Base-by-base conservation (phyloP, 179 eudicot genomes). In the Heliamphora pulchella region DNA sequence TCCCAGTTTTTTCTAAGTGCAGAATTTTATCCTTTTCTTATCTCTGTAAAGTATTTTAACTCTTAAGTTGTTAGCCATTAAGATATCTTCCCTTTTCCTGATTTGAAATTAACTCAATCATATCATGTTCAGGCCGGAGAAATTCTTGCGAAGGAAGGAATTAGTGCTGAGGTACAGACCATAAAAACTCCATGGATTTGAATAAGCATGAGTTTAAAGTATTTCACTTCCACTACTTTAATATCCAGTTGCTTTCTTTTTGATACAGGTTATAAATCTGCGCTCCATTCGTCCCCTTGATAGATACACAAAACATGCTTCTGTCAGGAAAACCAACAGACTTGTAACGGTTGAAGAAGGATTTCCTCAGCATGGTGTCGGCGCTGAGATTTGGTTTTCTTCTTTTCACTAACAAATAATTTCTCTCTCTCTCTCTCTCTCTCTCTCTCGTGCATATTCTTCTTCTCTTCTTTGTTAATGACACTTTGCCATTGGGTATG, bases 341-440 rank as follows among this genome's bases (percentile, higher is more conserved):
- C 88, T 96, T 14, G 89, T 96, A 47, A 92, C 98, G 0, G 81
- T 93, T 59, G 99, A 96, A 89, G 99, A 96, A 83, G 98, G 98
- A 62, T 91, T 92, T 77, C 97, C 98, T 15, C 99, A 96, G 80
- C 99, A 96, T 81, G 99, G 98, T 80, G 93, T 96, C 53, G 98
- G 98, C 51, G 98, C 98, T 70, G 98, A 95, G 88, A 95, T 95
- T 80, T 91, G 97, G 97, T 93, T 2, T 15, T 14, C 50, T 51
- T 48, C 77, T 59, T 47, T 53, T 11, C 46, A 39, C 65, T 65
- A 1, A 8, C 78, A 41, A 57, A 54, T 31, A 31, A 31, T 31
- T 47, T 63, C n/a, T 64, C 13, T 51, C 17, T 13, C 22, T 10
- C 57, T 66, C 73, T 78, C 47, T 67, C 62, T 78, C 80, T 53